Evolutionary conservation across 2,329 filamentous ascomycete genomes (phyloP), one percentile per base, ranked within the genome.

Genomic region (Xylaria sp.): DNA sequence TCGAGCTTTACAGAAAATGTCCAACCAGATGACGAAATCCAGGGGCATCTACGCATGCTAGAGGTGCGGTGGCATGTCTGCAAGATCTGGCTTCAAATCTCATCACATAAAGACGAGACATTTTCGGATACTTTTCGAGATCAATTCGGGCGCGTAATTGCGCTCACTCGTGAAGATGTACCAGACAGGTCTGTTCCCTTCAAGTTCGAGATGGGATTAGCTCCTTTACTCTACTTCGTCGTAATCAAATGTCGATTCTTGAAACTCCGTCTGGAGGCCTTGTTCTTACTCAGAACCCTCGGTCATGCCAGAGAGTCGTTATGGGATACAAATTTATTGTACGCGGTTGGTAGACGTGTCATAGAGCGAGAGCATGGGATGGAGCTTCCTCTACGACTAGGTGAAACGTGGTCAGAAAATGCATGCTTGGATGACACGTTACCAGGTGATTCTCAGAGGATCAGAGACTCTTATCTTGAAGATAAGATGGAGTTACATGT

Each of bases 171-270:
- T 18, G 68, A 72, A 67, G 65, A 71, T 3, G 37, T 63, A 4
- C 15, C 58, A 3, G 34, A 34, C 2, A 65, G n/a, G 5, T n/a
- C n/a, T 3, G 54, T 6, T 6, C 2, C 55, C 13, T 73, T 74
- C 52, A 60, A 61, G n/a, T 74, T 73, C 39, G 70, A 70, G 28
- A 71, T 73, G 68, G 72, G 68, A 4, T 7, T 70, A 12, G 23
- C 66, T 2, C 72, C 73, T 12, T 62, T 74, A 23, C 60, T 74
- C 4, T 51, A 73, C 34, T 74, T 74, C 34, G 70, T 72, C 8
- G 66, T 71, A 7, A 63, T 74, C 62, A 74, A 74, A 51, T 74
- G 73, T 44, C 61, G 70, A 5, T 66, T 54, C 32, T 58, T 74
- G 41, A n/a, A 57, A 4, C 52, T 71, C 50, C 68, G 73, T 2